These are phyloP conservation scores for Omphalea diandra DNA, from an alignment of 441 rosid species.

Conservation along the genomic window DNA sequence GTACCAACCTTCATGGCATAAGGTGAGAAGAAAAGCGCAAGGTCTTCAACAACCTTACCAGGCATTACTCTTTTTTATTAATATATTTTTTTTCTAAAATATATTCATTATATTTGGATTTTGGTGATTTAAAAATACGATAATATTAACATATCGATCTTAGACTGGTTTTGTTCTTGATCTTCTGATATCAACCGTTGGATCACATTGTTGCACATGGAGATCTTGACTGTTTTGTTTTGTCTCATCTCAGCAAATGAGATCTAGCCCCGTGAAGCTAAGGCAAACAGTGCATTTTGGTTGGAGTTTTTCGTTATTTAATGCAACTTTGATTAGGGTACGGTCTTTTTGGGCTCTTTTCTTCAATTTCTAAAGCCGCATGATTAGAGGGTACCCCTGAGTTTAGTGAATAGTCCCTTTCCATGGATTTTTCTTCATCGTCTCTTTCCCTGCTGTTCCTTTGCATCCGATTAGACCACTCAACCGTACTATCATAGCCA, in stretches of 20 bases:
- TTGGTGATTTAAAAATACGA: neutral
- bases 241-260: no score
- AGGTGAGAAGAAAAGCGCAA: no score
- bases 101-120: neutral
- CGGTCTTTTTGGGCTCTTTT: neutral
- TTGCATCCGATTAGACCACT: conserved; percentile 22
- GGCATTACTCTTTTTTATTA: no score
- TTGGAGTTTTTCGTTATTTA: conserved; percentile 16
- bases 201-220: no score
- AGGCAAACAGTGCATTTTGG: conserved; percentile 6
- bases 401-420: conserved; percentile 28
- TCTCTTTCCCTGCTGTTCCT: conserved; percentile 9
- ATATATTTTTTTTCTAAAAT: no score
- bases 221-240: no score
- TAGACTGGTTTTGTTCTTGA: neutral
- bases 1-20: neutral
- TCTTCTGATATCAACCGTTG: neutral
- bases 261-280: conserved; percentile 19
- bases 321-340: neutral
- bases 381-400: neutral
- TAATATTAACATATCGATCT: neutral
- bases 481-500: conserved; percentile 10
- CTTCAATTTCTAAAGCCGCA: conserved; percentile 1
- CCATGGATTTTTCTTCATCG: conserved; percentile 24
- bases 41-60: no score